A percentile compares a stretch with the other conserved stretches of the same genome.
These are phyloP conservation scores for Dioszegia hungarica DNA, from an alignment of 768 basidiomycete genomes.

Conservation along the genomic window DNA sequence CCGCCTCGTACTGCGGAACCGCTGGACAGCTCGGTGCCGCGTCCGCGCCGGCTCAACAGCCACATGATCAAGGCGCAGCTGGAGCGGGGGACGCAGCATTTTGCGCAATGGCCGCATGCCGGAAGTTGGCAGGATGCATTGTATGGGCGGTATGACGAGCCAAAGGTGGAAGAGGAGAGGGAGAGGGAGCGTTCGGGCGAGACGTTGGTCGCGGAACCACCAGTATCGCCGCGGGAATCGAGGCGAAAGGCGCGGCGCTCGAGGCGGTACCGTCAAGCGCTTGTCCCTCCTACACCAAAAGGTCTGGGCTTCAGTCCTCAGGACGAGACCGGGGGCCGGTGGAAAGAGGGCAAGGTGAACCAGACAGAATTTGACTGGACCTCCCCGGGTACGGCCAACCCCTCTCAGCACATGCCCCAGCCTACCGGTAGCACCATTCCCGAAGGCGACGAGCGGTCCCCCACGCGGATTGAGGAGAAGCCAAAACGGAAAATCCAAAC, in stretches of 20 bases:
- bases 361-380: constrained; percentile 28
- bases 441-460: constrained; percentile 12
- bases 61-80: background rate
- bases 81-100: constrained; percentile 20
- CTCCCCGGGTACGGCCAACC: background rate
- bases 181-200: background rate
- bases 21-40: background rate
- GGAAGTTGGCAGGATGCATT: constrained; percentile 41
- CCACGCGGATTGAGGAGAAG: background rate
- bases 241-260: background rate
- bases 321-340: background rate
- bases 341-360: constrained; percentile 15
- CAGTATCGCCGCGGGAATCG: background rate
- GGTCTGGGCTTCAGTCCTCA: constrained; percentile 36
- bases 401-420: background rate
- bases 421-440: constrained; percentile 7
- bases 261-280: constrained; percentile 25
- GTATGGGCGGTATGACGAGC: constrained; percentile 24
- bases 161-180: background rate
- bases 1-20: background rate
- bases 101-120: constrained; percentile 34
- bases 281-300: constrained; percentile 35
- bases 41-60: background rate
- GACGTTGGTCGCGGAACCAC: background rate
- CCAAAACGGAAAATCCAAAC: background rate